Conservation (phyloP, 768 basidiomycete genomes). For the Dentipellis fragilis region DNA sequence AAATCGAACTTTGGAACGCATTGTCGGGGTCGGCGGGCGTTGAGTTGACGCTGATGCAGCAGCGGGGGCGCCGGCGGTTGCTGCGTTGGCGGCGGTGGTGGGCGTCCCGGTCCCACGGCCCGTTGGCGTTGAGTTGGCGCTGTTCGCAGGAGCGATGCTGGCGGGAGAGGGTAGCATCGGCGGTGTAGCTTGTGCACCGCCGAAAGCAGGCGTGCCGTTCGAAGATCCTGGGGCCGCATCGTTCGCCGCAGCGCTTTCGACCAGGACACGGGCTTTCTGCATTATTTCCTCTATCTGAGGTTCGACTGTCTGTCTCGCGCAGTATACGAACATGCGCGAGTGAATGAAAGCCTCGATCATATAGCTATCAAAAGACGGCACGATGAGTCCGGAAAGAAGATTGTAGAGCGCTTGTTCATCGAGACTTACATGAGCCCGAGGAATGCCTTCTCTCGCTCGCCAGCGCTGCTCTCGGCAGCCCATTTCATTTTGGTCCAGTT, state of each 20-base stretch:
- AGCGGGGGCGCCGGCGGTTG: not conserved
- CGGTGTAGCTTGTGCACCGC: constrained; percentile 30
- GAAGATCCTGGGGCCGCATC: constrained; percentile 10
- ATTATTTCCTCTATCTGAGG: constrained; percentile 12
- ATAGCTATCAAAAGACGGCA: constrained; percentile 34
- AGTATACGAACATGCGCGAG: constrained; percentile 37
- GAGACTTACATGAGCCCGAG: constrained; percentile 68
- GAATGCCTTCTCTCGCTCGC: constrained; percentile 48
- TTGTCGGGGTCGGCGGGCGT: constrained; percentile 18
- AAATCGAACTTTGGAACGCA: constrained; percentile 14
- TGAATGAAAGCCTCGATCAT: constrained; percentile 76
- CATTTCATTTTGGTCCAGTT: constrained; percentile 66
- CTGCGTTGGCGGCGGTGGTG: constrained; percentile 14
- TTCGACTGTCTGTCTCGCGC: constrained; percentile 20
- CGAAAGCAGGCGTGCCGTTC: not conserved
- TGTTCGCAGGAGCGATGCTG: constrained; percentile 54
- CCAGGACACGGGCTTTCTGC: constrained; percentile 13
- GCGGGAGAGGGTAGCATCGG: constrained; percentile 76
- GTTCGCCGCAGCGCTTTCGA: constrained; percentile 11
- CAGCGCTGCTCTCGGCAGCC: constrained; percentile 31
- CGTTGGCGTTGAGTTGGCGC: constrained; percentile 71
- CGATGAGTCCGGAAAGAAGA: constrained; percentile 23
- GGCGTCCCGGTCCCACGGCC: constrained; percentile 47
- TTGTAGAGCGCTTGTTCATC: constrained; percentile 4
- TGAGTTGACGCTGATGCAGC: constrained; percentile 6